Evolutionary conservation across 2,329 filamentous ascomycete species (phyloP).

Genomic region (Alternaria brassicae): DNA sequence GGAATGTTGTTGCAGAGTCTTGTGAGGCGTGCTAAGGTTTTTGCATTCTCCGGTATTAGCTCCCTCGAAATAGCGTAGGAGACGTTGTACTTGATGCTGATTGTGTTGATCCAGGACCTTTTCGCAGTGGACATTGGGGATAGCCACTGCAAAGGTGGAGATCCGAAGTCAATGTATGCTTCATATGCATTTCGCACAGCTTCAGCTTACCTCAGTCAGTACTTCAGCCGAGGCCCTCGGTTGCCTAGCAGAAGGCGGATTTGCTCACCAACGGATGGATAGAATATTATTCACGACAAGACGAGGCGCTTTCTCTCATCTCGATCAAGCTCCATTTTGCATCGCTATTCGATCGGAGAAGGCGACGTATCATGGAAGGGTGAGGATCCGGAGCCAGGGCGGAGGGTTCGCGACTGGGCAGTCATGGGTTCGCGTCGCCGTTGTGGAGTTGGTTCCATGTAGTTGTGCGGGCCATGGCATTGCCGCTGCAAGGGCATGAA

Average conservation of each 20-base stretch:
- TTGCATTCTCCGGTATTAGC: neutral
- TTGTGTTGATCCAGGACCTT: neutral
- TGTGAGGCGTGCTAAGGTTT: neutral
- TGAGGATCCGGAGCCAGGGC: slow-evolving; percentile 22
- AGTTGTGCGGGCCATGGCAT: slow-evolving; percentile 37
- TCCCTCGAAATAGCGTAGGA: no score
- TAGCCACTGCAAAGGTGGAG: neutral
- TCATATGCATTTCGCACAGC: no score
- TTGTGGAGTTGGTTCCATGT: slow-evolving; percentile 31
- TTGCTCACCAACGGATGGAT: neutral
- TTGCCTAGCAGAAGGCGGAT: no score
- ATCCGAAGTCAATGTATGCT: no score
- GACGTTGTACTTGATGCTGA: neutral
- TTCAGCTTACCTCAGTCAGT: no score
- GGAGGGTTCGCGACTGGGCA: slow-evolving; percentile 24
- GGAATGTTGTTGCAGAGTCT: neutral
- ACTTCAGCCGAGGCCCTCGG: no score
- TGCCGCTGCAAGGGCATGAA: slow-evolving; percentile 43
- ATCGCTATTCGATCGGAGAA: slow-evolving; percentile 25
- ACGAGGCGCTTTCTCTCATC: neutral
- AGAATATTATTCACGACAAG: neutral
- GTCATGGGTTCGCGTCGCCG: slow-evolving; percentile 8
- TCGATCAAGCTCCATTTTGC: neutral
- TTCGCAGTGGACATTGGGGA: neutral
- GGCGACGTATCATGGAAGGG: slow-evolving; percentile 26